These are phyloP conservation scores for Penicillium cosmopolitanum DNA, from an alignment of 495 filamentous ascomycete species.

Conservation along the genomic window DNA sequence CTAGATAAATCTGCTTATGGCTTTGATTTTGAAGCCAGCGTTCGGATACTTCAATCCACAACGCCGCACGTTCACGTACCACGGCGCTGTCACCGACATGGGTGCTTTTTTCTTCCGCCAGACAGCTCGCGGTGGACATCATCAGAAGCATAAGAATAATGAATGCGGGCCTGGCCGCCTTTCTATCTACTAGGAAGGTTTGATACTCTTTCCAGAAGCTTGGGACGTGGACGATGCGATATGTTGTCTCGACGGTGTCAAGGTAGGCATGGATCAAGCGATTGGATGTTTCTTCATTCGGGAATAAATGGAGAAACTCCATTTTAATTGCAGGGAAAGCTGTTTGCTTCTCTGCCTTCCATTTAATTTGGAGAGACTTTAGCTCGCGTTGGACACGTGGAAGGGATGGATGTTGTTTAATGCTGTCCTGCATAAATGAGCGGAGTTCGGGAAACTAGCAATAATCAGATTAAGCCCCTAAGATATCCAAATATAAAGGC, in stretches of 20 bases:
- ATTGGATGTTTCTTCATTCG: slow-evolving; percentile 45
- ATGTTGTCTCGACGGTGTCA: slow-evolving; percentile 46
- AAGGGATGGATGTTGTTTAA: slow-evolving; percentile 33
- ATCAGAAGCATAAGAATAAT: slow-evolving; percentile 42
- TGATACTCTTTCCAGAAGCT: slow-evolving; percentile 54
- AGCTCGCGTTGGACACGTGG: slow-evolving; percentile 37
- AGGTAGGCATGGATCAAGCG: slow-evolving; percentile 51
- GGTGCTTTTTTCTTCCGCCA: slow-evolving; percentile 41
- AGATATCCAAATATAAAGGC: background rate
- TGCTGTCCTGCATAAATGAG: slow-evolving; percentile 43
- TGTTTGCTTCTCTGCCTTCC: slow-evolving; percentile 23
- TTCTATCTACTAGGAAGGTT: slow-evolving; percentile 39
- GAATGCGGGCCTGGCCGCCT: slow-evolving; percentile 28
- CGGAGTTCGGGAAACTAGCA: slow-evolving; percentile 43
- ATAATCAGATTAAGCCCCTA: slow-evolving; percentile 10
- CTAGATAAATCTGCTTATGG: slow-evolving; percentile 47
- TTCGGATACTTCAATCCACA: slow-evolving; percentile 42
- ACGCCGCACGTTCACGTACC: slow-evolving; percentile 37
- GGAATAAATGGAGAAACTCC: slow-evolving; percentile 32
- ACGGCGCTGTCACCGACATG: slow-evolving; percentile 44
- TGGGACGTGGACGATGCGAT: slow-evolving; percentile 56
- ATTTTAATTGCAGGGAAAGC: slow-evolving; percentile 21
- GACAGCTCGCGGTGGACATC: slow-evolving; percentile 34
- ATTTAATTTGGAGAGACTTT: slow-evolving; percentile 34
- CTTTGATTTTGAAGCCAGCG: slow-evolving; percentile 40